Percentiles rank a stretch among this genome's conserved stretches.
phyloP scores from a whole-genome alignment of 2,329 filamentous ascomycete species.

The Botrytis fragariae region DNA sequence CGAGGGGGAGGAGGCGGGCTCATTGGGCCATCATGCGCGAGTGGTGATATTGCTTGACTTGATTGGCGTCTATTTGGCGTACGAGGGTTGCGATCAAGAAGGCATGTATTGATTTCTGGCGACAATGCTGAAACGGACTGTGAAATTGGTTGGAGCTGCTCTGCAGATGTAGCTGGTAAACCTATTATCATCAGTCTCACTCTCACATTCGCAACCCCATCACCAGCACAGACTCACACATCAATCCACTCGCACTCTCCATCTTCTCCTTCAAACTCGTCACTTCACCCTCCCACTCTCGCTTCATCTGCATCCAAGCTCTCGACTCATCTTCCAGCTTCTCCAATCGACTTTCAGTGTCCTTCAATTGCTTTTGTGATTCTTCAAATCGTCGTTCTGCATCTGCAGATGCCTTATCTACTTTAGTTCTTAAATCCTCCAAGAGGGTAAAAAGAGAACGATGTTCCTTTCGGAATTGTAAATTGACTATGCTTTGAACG shows the following conservation, averaged over 20 bases:
- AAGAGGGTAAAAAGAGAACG: not conserved
- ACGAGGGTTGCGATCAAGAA: not conserved
- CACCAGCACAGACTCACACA: not conserved
- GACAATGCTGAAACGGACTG: not conserved
- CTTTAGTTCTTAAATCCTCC: not conserved
- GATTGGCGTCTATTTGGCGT: not conserved
- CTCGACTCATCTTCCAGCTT: not conserved
- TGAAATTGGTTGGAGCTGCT: not conserved
- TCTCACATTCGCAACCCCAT: not conserved
- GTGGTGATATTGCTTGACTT: not conserved
- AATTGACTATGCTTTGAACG: not conserved
- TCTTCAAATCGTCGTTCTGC: not conserved
- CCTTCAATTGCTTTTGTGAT: not conserved
- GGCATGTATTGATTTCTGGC: not conserved
- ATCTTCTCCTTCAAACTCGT: not conserved
- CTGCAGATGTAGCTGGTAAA: not conserved
- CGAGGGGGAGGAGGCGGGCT: not conserved
- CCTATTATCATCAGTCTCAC: not conserved
- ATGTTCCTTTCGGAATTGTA: slow-evolving; percentile 12
- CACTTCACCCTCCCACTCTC: not conserved
- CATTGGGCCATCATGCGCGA: not conserved
- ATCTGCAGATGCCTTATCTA: slow-evolving; percentile 1
- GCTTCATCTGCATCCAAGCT: not conserved
- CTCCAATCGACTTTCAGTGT: not conserved
- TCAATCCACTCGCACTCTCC: not conserved